These are phyloP conservation scores for Phytophthora europaea DNA, from an alignment of 352 stramenopile genomes.

Conservation along the genomic window DNA sequence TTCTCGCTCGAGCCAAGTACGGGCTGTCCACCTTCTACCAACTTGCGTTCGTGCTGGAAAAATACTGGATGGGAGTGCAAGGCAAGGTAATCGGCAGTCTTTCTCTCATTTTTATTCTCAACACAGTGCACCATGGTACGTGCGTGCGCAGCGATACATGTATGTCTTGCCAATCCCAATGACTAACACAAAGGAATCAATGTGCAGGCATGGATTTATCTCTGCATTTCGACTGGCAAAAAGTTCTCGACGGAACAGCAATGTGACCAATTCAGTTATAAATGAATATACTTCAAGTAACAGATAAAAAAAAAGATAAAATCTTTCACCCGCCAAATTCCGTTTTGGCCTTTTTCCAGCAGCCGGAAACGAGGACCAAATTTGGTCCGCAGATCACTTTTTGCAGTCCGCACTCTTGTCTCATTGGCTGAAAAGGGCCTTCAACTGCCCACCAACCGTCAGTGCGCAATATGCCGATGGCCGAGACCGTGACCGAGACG, in stretches of 20 bases:
- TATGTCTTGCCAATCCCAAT: no score
- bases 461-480: not conserved
- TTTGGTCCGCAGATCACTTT: no score
- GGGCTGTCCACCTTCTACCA: conserved; percentile 34
- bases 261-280: not conserved
- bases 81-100: conserved; percentile 35
- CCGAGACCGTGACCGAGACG: not conserved
- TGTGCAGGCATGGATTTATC: not conserved
- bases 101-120: conserved; percentile 36
- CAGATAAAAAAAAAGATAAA: no score
- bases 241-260: conserved; percentile 19
- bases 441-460: not conserved
- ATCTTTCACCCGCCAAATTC: no score
- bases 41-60: conserved; percentile 48
- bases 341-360: no score
- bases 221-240: conserved; percentile 31
- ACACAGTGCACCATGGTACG: conserved; percentile 15
- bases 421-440: no score
- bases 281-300: no score
- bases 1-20: conserved; percentile 35
- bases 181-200: not conserved
- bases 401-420: no score
- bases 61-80: conserved; percentile 38
- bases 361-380: no score
- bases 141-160: no score